phyloP scores from a whole-genome alignment of 192 early-diverging fungal genomes.

The Backusella westeae region DNA sequence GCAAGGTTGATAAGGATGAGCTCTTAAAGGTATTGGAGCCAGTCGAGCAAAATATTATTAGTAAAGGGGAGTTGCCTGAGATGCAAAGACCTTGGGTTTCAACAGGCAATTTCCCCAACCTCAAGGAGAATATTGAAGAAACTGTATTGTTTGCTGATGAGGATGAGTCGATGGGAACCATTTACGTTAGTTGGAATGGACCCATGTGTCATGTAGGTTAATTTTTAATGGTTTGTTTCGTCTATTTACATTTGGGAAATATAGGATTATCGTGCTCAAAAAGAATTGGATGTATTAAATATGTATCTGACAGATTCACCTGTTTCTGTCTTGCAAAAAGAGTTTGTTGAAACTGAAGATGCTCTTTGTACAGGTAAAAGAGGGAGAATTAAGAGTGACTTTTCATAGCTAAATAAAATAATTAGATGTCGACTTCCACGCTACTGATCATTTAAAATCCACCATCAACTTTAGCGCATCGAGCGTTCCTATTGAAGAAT shows the following conservation, averaged over 20 bases:
- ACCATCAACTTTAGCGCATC: slow-evolving; percentile 43
- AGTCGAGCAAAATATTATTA: slow-evolving; percentile 50
- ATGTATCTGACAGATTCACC: slow-evolving; percentile 57
- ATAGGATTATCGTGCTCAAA: slow-evolving; percentile 28
- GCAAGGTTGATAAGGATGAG: slow-evolving; percentile 41
- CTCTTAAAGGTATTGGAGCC: slow-evolving; percentile 45
- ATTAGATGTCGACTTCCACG: slow-evolving; percentile 43
- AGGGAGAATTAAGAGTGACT: not conserved
- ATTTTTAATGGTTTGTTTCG: not conserved
- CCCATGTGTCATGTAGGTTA: slow-evolving; percentile 46
- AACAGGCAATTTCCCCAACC: slow-evolving; percentile 41
- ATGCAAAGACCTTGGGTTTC: slow-evolving; percentile 60
- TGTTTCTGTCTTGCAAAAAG: slow-evolving; percentile 51
- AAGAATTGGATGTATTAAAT: slow-evolving; percentile 36
- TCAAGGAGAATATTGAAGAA: slow-evolving; percentile 43
- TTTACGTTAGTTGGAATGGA: slow-evolving; percentile 53
- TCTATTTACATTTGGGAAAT: not conserved
- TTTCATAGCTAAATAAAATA: too few species aligned
- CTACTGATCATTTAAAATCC: slow-evolving; percentile 42
- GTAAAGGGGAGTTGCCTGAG: slow-evolving; percentile 45
- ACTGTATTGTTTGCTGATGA: slow-evolving; percentile 58
- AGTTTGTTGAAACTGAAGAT: slow-evolving; percentile 62
- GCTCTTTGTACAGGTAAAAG: slow-evolving; percentile 49
- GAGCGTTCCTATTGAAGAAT: slow-evolving; percentile 53
- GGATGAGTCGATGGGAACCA: slow-evolving; percentile 59